phyloP scores from a whole-genome alignment of 2,329 filamentous ascomycete genomes.

The Ilyonectria robusta region DNA sequence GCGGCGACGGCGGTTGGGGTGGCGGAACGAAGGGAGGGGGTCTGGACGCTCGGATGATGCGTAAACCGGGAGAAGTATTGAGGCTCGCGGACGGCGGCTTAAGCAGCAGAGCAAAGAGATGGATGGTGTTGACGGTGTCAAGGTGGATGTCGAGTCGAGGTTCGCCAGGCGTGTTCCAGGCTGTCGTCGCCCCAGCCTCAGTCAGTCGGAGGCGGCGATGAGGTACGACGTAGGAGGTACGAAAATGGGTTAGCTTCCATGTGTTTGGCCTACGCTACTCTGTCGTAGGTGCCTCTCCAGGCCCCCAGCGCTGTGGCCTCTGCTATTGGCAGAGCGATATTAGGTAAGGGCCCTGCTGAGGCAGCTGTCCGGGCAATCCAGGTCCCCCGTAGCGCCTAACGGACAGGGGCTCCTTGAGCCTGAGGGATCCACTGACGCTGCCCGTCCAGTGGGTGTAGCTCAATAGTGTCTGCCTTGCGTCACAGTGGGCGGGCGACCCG shows the following conservation, averaged over 20 bases:
- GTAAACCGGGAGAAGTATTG: conserved; percentile 16
- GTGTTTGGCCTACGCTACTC: conserved; percentile 12
- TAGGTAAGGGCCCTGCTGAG: conserved; percentile 17
- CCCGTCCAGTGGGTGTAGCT: background rate
- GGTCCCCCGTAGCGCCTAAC: conserved; percentile 9
- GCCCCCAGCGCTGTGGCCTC: conserved; percentile 11
- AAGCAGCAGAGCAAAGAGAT: conserved; percentile 14
- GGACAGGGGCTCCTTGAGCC: conserved; percentile 14
- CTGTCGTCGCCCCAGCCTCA: conserved; percentile 44
- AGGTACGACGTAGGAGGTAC: conserved; percentile 41
- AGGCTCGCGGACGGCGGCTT: conserved; percentile 7
- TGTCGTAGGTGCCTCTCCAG: conserved; percentile 11
- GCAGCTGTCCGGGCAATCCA: conserved; percentile 19
- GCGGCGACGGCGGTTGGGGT: conserved; percentile 8
- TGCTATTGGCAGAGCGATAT: conserved; percentile 11
- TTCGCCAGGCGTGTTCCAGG: conserved; percentile 39
- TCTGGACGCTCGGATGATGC: conserved; percentile 20
- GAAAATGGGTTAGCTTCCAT: conserved; percentile 38
- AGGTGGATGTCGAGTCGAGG: conserved; percentile 40
- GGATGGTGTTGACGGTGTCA: conserved; percentile 29
- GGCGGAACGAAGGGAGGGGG: conserved; percentile 13
- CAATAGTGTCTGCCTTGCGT: conserved; percentile 25
- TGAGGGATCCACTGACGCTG: conserved; percentile 18
- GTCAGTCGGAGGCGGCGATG: conserved; percentile 38
- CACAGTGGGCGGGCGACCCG: conserved; percentile 16